A percentile compares a stretch with the other conserved stretches of the same genome.
These are phyloP conservation scores for Diaporthe destruens DNA, from an alignment of 2,329 filamentous ascomycete genomes.

Conservation along the genomic window DNA sequence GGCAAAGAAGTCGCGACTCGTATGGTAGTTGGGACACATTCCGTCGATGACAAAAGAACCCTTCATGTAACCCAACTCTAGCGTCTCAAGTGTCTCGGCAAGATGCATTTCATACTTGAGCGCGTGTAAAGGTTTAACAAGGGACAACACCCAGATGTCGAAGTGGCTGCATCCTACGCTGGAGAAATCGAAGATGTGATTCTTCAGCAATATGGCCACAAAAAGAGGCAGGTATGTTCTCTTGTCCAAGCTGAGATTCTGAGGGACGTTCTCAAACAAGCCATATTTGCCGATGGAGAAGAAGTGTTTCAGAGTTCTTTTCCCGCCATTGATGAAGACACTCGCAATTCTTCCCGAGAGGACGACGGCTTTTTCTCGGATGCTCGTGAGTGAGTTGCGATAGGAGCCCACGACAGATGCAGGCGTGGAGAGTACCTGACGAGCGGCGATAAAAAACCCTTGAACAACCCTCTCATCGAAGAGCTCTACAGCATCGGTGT, in stretches of 20 bases:
- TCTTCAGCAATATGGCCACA: slow-evolving; percentile 61
- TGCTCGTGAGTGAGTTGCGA: neutral
- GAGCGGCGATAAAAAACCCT: slow-evolving; percentile 32
- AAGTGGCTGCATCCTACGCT: slow-evolving; percentile 60
- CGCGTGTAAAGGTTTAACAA: slow-evolving; percentile 62
- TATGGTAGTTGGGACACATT: slow-evolving; percentile 60
- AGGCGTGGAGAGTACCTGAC: slow-evolving; percentile 27
- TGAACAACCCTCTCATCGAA: slow-evolving; percentile 40
- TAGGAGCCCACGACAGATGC: neutral
- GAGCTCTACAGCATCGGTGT: slow-evolving; percentile 60
- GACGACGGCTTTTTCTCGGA: slow-evolving; percentile 55
- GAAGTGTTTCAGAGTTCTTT: slow-evolving; percentile 57
- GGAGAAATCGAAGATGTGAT: slow-evolving; percentile 61
- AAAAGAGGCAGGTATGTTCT: slow-evolving; percentile 65
- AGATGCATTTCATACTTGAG: slow-evolving; percentile 64
- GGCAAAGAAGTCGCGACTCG: slow-evolving; percentile 63
- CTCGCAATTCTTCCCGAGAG: slow-evolving; percentile 62
- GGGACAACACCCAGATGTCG: slow-evolving; percentile 65
- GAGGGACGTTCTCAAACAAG: slow-evolving; percentile 60
- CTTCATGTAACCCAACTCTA: slow-evolving; percentile 59
- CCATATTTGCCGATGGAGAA: slow-evolving; percentile 63
- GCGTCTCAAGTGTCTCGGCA: slow-evolving; percentile 59
- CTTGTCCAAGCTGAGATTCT: slow-evolving; percentile 55
- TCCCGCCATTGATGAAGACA: slow-evolving; percentile 58
- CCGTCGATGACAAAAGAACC: slow-evolving; percentile 53